A percentile compares a stretch with the other conserved stretches of the same genome.
phyloP scores from a whole-genome alignment of 2,329 filamentous ascomycete genomes.

The Xylariales sp. region DNA sequence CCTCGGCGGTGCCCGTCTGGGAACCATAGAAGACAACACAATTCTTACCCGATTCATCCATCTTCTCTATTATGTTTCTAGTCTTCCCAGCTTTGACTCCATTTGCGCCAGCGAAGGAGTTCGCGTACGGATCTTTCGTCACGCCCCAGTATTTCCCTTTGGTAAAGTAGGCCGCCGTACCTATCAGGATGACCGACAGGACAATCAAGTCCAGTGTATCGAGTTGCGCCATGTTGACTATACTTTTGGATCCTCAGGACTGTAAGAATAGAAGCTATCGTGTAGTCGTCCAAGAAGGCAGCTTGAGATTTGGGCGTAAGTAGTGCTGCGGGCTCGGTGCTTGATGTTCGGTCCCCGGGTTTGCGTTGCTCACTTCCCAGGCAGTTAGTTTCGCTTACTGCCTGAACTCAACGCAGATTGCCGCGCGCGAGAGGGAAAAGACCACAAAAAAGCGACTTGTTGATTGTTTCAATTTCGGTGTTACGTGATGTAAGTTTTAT shows the following conservation, averaged over 20 bases:
- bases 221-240: slow-evolving; percentile 76
- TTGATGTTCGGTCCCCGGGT: no score
- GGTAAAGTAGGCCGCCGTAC: slow-evolving; percentile 92
- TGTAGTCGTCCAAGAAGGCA: background rate
- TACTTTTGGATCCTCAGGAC: background rate
- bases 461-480: no score
- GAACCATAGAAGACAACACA: slow-evolving; percentile 98
- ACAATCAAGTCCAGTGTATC: slow-evolving; percentile 94
- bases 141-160: slow-evolving; percentile 94
- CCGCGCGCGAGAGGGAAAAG: no score
- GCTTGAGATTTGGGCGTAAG: no score
- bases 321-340: no score
- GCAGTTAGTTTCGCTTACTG: no score
- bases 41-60: slow-evolving; percentile 94
- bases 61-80: slow-evolving; percentile 88
- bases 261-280: background rate
- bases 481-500: no score
- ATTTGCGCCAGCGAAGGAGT: slow-evolving; percentile 64
- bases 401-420: no score
- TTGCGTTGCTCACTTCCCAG: no score
- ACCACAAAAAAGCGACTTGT: no score
- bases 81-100: slow-evolving; percentile 76
- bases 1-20: slow-evolving; percentile 96
- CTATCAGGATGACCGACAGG: slow-evolving; percentile 77
- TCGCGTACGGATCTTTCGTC: slow-evolving; percentile 82